phyloP scores from a whole-genome alignment of 805 yeast genomes.

The Priceomyces medius region DNA sequence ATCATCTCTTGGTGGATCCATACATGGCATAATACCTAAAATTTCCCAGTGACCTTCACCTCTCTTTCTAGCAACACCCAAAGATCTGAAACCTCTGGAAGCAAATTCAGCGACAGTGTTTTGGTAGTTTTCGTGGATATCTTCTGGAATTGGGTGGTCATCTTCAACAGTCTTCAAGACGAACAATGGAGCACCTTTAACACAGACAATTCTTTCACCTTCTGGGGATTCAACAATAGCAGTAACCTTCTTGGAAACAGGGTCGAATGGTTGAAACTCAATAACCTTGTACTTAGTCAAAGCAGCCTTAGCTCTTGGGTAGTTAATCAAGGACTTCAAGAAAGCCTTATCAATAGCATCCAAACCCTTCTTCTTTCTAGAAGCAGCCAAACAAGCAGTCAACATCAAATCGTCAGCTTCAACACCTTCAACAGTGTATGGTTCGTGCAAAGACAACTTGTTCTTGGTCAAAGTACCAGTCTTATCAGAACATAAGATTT shows the following conservation, averaged over 20 bases:
- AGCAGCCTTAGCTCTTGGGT: constrained; percentile 92
- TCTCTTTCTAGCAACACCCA: constrained; percentile 98
- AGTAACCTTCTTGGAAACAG: constrained; percentile 94
- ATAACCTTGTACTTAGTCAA: constrained; percentile 90
- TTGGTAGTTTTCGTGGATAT: constrained; percentile 89
- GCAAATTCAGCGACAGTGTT: constrained; percentile 97
- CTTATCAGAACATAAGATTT: constrained; percentile 95
- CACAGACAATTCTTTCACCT: constrained; percentile 93
- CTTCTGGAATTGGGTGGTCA: constrained; percentile 95
- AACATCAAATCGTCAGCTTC: constrained; percentile 94
- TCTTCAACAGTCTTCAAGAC: constrained; percentile 95
- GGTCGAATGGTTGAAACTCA: constrained; percentile 97
- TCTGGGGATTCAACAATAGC: constrained; percentile 95
- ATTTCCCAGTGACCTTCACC: constrained; percentile 99
- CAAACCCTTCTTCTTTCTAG: constrained; percentile 97
- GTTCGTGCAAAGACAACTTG: constrained; percentile 93
- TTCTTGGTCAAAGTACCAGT: constrained; percentile 98
- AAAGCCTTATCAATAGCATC: constrained; percentile 97
- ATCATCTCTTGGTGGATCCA: constrained; percentile 99
- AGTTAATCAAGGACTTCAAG: constrained; percentile 81
- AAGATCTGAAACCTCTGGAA: constrained; percentile 96
- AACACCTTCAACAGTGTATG: constrained; percentile 97
- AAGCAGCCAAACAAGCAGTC: constrained; percentile 97
- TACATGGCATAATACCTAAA: constrained; percentile 96
- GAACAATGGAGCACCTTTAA: constrained; percentile 97